Percentiles rank a stretch among this genome's conserved stretches.
These are phyloP conservation scores for Penicillium taxi DNA, from an alignment of 495 filamentous ascomycete genomes.

Conservation along the genomic window DNA sequence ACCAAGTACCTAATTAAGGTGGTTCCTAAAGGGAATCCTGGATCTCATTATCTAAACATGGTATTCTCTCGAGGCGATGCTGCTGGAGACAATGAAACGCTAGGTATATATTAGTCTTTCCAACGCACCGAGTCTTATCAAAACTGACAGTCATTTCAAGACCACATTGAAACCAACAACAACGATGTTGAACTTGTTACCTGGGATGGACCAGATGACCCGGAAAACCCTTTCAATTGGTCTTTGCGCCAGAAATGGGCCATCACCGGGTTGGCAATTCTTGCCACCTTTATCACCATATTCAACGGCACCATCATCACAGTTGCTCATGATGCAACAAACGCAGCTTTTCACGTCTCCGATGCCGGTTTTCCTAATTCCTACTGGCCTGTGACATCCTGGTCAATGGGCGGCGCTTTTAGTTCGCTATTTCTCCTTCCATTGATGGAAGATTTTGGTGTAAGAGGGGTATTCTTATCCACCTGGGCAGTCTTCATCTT, in stretches of 20 bases:
- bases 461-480: constrained; percentile 37
- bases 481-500: constrained; percentile 38
- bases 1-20: too few species aligned
- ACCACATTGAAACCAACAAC: constrained; percentile 12
- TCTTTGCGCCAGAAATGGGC: constrained; percentile 37
- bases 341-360: constrained; percentile 32
- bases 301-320: constrained; percentile 42
- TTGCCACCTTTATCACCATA: constrained; percentile 28
- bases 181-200: constrained; percentile 27
- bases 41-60: constrained; percentile 8
- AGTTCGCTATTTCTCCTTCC: constrained; percentile 43
- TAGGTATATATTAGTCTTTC: constrained; percentile 6
- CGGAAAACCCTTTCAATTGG: constrained; percentile 57
- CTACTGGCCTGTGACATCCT: constrained; percentile 45
- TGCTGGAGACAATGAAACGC: constrained; percentile 14
- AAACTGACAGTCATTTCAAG: constrained; percentile 6
- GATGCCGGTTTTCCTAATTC: constrained; percentile 44
- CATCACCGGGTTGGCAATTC: constrained; percentile 17
- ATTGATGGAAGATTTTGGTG: constrained; percentile 45
- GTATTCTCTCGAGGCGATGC: constrained; percentile 23
- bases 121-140: background rate
- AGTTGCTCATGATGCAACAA: constrained; percentile 31
- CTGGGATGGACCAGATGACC: constrained; percentile 46
- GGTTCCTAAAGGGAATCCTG: too few species aligned
- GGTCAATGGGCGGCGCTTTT: constrained; percentile 42